These are phyloP conservation scores for Epichloe hybrida DNA, from an alignment of 2,329 filamentous ascomycete species.

Conservation along the genomic window DNA sequence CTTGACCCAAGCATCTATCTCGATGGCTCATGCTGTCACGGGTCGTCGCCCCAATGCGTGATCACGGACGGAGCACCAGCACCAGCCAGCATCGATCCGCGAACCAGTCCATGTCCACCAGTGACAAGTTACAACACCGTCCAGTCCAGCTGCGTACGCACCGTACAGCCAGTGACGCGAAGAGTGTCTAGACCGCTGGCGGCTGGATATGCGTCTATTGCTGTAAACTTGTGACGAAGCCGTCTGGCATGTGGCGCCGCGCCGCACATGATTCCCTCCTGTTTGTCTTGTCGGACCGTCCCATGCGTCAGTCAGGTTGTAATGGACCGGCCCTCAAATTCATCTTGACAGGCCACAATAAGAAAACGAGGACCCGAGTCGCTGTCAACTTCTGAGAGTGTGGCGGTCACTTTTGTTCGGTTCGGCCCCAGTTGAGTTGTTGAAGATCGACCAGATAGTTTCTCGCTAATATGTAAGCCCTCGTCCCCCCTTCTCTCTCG, in stretches of 20 bases:
- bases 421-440: too few relatives aligned
- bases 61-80: neutral
- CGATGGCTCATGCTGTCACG: constrained; percentile 9
- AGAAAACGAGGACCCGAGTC: neutral
- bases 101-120: neutral
- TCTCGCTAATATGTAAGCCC: too few relatives aligned
- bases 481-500: too few relatives aligned
- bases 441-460: too few relatives aligned
- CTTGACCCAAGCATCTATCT: constrained; percentile 13
- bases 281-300: too few relatives aligned
- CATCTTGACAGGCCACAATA: too few relatives aligned
- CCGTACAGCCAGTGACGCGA: neutral
- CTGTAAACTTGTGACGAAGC: too few relatives aligned
- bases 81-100: neutral
- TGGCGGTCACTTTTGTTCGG: too few relatives aligned
- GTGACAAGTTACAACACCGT: neutral
- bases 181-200: neutral
- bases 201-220: neutral
- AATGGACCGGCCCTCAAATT: neutral
- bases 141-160: neutral
- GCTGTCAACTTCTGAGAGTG: neutral
- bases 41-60: too few relatives aligned
- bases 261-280: too few relatives aligned
- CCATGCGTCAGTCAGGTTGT: too few relatives aligned
- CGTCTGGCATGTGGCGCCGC: too few relatives aligned